Evolutionary conservation across 805 yeast genomes (phyloP), one percentile per base, ranked within the genome.

Genomic region (Metschnikowia dekortorum): DNA sequence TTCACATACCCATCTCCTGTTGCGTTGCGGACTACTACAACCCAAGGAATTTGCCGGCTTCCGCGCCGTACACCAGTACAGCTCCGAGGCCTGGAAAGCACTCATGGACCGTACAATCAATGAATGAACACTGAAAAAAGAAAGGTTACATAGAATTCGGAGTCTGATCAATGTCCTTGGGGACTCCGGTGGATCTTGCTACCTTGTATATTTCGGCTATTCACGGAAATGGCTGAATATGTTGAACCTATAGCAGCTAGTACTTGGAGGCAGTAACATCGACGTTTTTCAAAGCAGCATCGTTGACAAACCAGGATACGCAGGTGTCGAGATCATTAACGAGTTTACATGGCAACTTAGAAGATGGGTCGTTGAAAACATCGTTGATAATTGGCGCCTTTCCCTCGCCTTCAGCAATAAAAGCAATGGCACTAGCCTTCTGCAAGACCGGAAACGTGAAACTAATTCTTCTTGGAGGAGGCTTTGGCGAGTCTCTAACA

Each of bases 381-480:
- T 85, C 76, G 60, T 79, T 80, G 64, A 91, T 74, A 42, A 88
- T 76, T 0, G 82, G 77, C 18, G 89, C 88, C 70, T 91, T 91
- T 34, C 87, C 84, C 9, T 85, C 84, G 51, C 97, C 97, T 65
- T 88, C 91, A 13, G 96, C 96, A 43, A 89, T 91, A 68, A 90
- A 90, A 2, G 88, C 85, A 59, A 90, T 81, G 13, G 69, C 60
- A 10, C 63, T 57, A 13, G 85, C 84, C 18, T 64, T 68, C 48
- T 73, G 75, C 58, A 90, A 75, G 3, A 85, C 84, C 6, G 92
- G 91, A 68, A 88, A 81, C 6, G 97, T 90, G 65, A 90, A 74
- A 2, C 96, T 88, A 69, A 90, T 87, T 75, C 97, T 83, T 75
- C 91, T 83, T 66, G 91, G 84, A 38, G 97, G 97, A 32, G 96